A percentile compares a stretch with the other conserved stretches of the same genome.
Conservation (phyloP, 1,284 basidiomycete genomes). For the Rhodotorula sp. region DNA sequence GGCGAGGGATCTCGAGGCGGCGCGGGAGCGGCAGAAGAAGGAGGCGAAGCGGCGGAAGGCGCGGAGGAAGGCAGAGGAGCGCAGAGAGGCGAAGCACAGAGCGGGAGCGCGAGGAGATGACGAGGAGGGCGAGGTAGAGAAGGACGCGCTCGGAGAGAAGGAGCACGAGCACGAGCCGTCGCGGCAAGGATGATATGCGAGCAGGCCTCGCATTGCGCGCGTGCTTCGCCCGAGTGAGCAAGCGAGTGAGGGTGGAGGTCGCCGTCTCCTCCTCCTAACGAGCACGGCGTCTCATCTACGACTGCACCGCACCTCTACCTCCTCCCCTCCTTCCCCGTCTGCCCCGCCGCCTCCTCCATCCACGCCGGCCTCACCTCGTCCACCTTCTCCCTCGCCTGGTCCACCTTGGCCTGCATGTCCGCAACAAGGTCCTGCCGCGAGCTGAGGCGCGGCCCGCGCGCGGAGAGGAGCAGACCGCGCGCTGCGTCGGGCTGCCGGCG, state of each 20-base stretch:
- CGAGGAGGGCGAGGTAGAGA: conserved; percentile 20
- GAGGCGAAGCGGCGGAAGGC: conserved; percentile 51
- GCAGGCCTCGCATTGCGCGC: no score
- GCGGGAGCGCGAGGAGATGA: conserved; percentile 40
- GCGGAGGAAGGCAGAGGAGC: conserved; percentile 46
- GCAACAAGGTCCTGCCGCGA: conserved; percentile 8
- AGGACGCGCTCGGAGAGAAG: neutral
- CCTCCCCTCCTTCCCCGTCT: no score
- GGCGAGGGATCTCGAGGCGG: conserved; percentile 50
- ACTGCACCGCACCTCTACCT: no score
- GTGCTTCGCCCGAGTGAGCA: no score
- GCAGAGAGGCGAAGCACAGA: no score
- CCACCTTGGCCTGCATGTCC: neutral
- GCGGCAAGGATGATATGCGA: neutral
- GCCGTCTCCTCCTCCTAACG: no score
- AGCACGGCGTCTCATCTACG: no score
- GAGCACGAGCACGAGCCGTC: neutral
- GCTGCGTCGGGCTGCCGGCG: conserved; percentile 12
- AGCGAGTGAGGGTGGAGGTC: no score
- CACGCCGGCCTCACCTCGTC: neutral
- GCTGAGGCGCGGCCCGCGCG: conserved; percentile 7
- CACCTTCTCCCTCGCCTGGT: neutral
- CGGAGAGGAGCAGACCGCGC: conserved; percentile 13
- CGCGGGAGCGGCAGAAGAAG: conserved; percentile 52
- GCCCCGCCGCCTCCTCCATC: neutral